Percentiles rank a stretch among this genome's conserved stretches.
phyloP scores from a whole-genome alignment of 2,329 filamentous ascomycete species.

The Colletotrichum trifolii region DNA sequence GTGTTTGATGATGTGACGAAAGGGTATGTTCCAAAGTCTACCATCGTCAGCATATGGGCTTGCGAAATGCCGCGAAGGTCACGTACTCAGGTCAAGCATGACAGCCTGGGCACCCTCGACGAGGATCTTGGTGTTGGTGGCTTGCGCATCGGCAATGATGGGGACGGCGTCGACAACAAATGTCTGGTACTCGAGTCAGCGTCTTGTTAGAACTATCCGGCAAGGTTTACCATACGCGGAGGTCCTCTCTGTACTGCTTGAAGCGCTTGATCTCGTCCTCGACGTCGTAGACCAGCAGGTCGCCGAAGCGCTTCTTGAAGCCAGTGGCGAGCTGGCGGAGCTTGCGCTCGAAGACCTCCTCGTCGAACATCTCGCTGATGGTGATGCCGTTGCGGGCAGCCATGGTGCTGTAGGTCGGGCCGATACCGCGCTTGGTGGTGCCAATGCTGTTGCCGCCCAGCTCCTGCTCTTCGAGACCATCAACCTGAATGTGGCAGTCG shows the following conservation, averaged over 20 bases:
- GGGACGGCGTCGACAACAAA: constrained; percentile 76
- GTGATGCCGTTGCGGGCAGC: constrained; percentile 71
- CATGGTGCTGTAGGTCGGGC: constrained; percentile 61
- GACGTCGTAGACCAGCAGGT: constrained; percentile 72
- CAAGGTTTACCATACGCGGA: constrained; percentile 4
- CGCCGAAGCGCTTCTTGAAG: constrained; percentile 77
- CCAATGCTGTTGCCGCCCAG: constrained; percentile 52
- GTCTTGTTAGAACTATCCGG: accelerated
- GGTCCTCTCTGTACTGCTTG: constrained; percentile 35
- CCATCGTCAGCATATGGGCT: neutral
- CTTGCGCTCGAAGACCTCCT: constrained; percentile 73
- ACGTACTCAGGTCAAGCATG: constrained; percentile 65
- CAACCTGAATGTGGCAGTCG: constrained; percentile 73
- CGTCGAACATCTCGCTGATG: constrained; percentile 75
- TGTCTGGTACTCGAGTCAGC: constrained; percentile 5
- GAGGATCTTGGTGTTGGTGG: constrained; percentile 68
- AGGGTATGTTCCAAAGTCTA: constrained; percentile 66
- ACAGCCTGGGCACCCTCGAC: constrained; percentile 74
- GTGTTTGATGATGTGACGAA: constrained; percentile 42
- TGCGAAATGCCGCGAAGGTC: neutral
- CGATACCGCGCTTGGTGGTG: constrained; percentile 54
- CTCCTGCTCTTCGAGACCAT: constrained; percentile 73
- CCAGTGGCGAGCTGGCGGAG: constrained; percentile 69
- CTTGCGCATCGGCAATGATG: constrained; percentile 71
- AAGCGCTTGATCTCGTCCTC: constrained; percentile 70